A percentile compares a stretch with the other conserved stretches of the same genome.
Conservation (phyloP, 306 rosid genomes). For the Comarum palustre region DNA sequence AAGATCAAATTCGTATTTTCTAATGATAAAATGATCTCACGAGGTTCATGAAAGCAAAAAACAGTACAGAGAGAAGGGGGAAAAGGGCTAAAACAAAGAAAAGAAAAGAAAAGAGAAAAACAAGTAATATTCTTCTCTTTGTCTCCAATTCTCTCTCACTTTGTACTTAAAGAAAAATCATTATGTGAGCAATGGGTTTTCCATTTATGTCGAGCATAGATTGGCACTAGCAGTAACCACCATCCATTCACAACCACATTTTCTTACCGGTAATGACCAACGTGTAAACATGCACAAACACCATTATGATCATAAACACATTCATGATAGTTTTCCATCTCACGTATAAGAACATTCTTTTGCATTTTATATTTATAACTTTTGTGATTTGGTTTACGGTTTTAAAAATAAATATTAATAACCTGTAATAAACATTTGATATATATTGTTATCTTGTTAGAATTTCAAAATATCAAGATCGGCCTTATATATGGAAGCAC, state of each 20-base stretch:
- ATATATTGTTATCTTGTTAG: background rate
- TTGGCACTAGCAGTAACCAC: conserved; percentile 10
- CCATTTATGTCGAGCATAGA: conserved; percentile 17
- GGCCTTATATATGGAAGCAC: background rate
- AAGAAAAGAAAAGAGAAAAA: conserved; percentile 1
- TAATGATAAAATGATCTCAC: background rate
- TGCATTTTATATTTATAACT: too few relatives aligned
- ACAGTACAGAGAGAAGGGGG: background rate
- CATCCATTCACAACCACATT: conserved; percentile 20
- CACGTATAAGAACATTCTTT: background rate
- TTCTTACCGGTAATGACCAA: conserved; percentile 12
- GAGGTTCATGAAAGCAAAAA: background rate
- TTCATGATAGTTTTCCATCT: background rate
- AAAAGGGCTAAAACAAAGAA: background rate
- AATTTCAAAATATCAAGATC: background rate
- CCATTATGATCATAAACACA: conserved; percentile 25
- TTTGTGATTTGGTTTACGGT: too few relatives aligned
- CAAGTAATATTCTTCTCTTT: conserved; percentile 3
- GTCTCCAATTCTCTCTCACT: conserved; percentile 3
- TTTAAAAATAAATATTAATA: too few relatives aligned
- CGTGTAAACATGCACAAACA: conserved; percentile 36
- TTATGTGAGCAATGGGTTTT: conserved; percentile 12
- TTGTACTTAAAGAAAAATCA: conserved; percentile 18
- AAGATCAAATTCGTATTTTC: too few relatives aligned
- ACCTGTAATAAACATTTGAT: background rate